A percentile compares a stretch with the other conserved stretches of the same genome.
phyloP scores from a whole-genome alignment of 257 asterid species.

The Avicennia marina region DNA sequence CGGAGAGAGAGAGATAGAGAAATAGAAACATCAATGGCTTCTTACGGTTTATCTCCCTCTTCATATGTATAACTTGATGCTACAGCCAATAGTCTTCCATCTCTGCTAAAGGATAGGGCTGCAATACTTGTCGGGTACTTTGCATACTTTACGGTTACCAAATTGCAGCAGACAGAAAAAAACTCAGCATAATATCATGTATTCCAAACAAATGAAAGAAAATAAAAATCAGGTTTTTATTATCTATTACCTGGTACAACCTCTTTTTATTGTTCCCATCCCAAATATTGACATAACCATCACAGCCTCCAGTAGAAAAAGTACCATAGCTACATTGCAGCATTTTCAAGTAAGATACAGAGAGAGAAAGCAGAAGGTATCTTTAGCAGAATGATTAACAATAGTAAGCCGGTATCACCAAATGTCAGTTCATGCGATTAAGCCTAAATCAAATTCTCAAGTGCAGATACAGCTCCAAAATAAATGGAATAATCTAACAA shows the following conservation, averaged over 20 bases:
- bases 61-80: slow-evolving; percentile 94
- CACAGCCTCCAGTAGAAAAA: slow-evolving; percentile 90
- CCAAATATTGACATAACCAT: slow-evolving; percentile 94
- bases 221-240: background rate
- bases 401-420: too few relatives aligned
- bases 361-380: background rate
- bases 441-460: too few relatives aligned
- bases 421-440: too few relatives aligned
- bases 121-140: slow-evolving; percentile 87
- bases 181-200: background rate
- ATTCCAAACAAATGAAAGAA: background rate
- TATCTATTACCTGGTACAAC: slow-evolving; percentile 66
- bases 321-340: slow-evolving; percentile 65
- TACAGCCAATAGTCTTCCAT: slow-evolving; percentile 76
- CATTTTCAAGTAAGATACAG: slow-evolving; percentile 5
- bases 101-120: slow-evolving; percentile 86
- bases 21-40: background rate
- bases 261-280: slow-evolving; percentile 97
- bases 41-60: slow-evolving; percentile 89
- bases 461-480: too few relatives aligned
- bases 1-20: background rate
- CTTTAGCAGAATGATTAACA: too few relatives aligned
- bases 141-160: slow-evolving; percentile 47
- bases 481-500: too few relatives aligned
- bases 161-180: slow-evolving; percentile 7